phyloP scores from a whole-genome alignment of 2,329 filamentous ascomycete genomes.

The Pestalotiopsis fici region DNA sequence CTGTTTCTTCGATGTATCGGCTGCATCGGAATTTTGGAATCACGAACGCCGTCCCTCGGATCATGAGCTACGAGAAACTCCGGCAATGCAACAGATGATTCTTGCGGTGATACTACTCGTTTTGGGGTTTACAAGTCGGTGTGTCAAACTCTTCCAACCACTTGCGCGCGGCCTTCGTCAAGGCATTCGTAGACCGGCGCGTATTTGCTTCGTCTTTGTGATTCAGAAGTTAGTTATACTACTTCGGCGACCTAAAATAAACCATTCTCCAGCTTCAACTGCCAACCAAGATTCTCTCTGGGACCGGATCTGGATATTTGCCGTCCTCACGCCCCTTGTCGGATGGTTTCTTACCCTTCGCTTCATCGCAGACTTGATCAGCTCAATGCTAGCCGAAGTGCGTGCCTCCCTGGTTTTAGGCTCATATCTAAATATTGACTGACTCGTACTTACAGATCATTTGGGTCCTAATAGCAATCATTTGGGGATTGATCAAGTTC shows the following conservation, averaged over 20 bases:
- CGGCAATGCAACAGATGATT: neutral
- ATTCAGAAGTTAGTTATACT: neutral
- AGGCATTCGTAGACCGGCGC: neutral
- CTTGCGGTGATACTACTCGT: neutral
- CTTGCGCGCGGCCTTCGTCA: neutral
- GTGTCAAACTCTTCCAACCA: neutral
- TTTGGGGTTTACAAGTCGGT: neutral
- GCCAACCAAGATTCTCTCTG: neutral
- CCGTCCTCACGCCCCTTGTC: neutral
- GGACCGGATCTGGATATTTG: neutral
- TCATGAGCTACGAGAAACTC: neutral
- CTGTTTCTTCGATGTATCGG: neutral
- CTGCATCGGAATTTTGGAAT: neutral
- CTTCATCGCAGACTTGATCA: neutral
- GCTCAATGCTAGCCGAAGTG: neutral
- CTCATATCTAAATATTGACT: neutral
- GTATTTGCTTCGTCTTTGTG: neutral
- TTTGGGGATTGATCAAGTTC: neutral
- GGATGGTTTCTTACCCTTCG: neutral
- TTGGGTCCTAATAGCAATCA: neutral
- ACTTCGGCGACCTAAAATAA: neutral
- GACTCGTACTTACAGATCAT: neutral
- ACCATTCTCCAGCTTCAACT: neutral
- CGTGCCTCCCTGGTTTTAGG: neutral
- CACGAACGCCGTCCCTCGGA: neutral